phyloP scores from a whole-genome alignment of 73 alveolate genomes.

The Effrenium voratum region DNA sequence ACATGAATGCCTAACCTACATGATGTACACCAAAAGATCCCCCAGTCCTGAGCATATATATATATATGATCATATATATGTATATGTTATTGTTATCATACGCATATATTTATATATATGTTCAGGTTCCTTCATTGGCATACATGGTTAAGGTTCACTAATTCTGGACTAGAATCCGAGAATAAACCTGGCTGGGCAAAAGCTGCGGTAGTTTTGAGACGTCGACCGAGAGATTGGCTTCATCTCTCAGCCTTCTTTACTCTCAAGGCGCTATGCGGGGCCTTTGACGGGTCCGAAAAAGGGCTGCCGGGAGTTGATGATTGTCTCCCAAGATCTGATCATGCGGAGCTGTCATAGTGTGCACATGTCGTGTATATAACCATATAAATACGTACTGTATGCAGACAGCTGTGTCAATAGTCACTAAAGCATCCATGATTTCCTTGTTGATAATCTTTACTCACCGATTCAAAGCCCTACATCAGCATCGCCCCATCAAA shows the following conservation, averaged over 20 bases:
- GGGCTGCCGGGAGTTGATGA: neutral
- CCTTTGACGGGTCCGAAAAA: neutral
- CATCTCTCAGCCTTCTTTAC: neutral
- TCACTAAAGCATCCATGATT: too few species aligned
- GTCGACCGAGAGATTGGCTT: neutral
- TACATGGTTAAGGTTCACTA: neutral
- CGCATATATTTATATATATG: neutral
- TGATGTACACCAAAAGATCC: neutral
- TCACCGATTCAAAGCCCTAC: too few species aligned
- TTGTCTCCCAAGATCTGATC: too few species aligned
- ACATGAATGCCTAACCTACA: neutral
- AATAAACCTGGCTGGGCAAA: neutral
- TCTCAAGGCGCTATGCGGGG: neutral
- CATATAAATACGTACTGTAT: too few species aligned
- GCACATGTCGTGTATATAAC: too few species aligned
- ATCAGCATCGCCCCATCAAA: too few species aligned
- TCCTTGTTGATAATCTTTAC: too few species aligned
- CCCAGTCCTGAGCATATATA: neutral
- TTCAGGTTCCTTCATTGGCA: neutral
- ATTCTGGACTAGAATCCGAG: neutral
- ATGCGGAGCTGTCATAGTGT: too few species aligned
- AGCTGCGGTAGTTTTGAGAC: neutral
- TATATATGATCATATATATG: neutral
- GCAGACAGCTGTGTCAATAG: too few species aligned
- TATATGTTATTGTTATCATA: neutral